Percentiles rank a stretch among this genome's conserved stretches.
These are phyloP conservation scores for Penicillium bovifimosum DNA, from an alignment of 495 filamentous ascomycete genomes.

Conservation along the genomic window DNA sequence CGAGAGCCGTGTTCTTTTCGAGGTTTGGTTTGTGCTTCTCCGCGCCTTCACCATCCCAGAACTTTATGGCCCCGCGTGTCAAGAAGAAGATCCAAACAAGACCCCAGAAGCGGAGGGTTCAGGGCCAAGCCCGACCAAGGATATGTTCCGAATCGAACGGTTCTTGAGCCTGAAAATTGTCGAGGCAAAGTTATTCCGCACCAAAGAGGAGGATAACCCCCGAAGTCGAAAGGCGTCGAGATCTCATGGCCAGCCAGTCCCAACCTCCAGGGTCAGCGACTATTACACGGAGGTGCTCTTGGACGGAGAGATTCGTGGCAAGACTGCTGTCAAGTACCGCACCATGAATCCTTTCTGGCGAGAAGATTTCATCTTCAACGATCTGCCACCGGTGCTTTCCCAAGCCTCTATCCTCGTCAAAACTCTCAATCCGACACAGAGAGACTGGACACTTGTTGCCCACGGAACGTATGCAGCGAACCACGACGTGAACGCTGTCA, in stretches of 20 bases:
- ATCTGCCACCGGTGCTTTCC: constrained; percentile 75
- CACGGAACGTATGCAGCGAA: constrained; percentile 42
- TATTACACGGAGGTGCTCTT: constrained; percentile 91
- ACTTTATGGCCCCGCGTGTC: constrained; percentile 63
- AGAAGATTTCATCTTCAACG: constrained; percentile 81
- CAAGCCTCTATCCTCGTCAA: constrained; percentile 81
- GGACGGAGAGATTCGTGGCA: constrained; percentile 81
- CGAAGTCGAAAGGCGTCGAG: constrained; percentile 38
- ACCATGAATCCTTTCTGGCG: constrained; percentile 90
- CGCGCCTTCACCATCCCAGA: constrained; percentile 92
- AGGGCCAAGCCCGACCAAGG: constrained; percentile 24
- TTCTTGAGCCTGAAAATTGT: constrained; percentile 53
- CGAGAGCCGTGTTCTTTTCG: constrained; percentile 82
- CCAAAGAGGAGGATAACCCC: constrained; percentile 27
- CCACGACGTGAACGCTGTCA: constrained; percentile 39
- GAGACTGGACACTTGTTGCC: constrained; percentile 48
- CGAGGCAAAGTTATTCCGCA: constrained; percentile 51
- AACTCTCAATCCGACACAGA: constrained; percentile 48
- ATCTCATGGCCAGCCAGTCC: constrained; percentile 28
- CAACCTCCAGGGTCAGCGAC: constrained; percentile 31
- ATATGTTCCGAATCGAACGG: constrained; percentile 65
- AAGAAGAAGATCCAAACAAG: constrained; percentile 16
- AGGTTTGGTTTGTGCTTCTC: constrained; percentile 94
- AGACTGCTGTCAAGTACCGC: constrained; percentile 75
- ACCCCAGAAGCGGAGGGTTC: constrained; percentile 22